A percentile compares a stretch with the other conserved stretches of the same genome.
Evolutionary conservation across 2,329 filamentous ascomycete genomes (phyloP).

Genomic region (Myriosclerotinia scirpicola): DNA sequence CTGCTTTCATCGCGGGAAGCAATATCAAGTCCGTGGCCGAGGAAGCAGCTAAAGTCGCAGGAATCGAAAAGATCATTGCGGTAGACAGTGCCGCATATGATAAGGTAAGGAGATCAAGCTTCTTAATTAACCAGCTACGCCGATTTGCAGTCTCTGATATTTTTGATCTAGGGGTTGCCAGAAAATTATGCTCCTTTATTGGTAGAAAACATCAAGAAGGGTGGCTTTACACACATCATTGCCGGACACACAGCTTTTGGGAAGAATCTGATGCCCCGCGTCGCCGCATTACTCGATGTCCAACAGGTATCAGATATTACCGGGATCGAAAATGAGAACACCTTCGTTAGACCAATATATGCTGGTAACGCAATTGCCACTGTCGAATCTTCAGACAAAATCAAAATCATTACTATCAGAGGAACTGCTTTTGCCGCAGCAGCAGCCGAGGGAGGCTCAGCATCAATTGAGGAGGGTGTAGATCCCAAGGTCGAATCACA

Average conservation of each 20-base stretch:
- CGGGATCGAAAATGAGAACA: conserved; percentile 82
- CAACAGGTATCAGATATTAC: conserved; percentile 95
- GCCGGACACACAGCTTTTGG: conserved; percentile 93
- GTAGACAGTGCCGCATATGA: conserved; percentile 91
- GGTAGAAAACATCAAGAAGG: conserved; percentile 95
- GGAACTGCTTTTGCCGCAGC: conserved; percentile 86
- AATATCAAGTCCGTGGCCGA: conserved; percentile 74
- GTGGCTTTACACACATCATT: conserved; percentile 88
- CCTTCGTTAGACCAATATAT: conserved; percentile 95
- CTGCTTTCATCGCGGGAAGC: conserved; percentile 82
- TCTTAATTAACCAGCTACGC: not conserved
- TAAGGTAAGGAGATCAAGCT: conserved; percentile 57
- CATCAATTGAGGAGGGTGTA: conserved; percentile 73
- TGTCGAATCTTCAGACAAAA: conserved; percentile 80
- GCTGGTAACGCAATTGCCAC: conserved; percentile 97
- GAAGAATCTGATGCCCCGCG: conserved; percentile 88
- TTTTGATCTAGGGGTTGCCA: conserved; percentile 66
- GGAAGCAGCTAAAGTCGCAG: conserved; percentile 84
- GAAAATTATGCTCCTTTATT: conserved; percentile 94
- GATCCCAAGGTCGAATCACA: conserved; percentile 75
- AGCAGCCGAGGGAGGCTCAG: conserved; percentile 69
- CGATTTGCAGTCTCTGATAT: conserved; percentile 6
- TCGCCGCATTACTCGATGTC: conserved; percentile 85
- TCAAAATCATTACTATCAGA: conserved; percentile 90
- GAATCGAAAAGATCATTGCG: conserved; percentile 85